Conservation (phyloP, 2,329 filamentous ascomycete genomes). For the Chaetomium olivaceum region DNA sequence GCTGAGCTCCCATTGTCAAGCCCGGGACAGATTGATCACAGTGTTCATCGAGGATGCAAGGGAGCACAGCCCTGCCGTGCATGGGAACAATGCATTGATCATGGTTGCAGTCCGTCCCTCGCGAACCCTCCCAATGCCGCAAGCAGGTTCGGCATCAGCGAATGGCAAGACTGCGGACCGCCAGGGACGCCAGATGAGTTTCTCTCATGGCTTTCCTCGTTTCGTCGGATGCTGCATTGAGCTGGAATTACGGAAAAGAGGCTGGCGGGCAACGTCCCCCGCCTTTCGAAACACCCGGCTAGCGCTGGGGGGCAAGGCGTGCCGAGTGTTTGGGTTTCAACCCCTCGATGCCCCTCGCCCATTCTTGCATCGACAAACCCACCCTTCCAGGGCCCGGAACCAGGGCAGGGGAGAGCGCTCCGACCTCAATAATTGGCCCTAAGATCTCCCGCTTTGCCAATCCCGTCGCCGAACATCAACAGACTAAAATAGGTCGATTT, state of each 20-base stretch:
- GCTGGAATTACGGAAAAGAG: slow-evolving; percentile 2
- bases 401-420: background rate
- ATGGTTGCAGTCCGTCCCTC: slow-evolving; percentile 11
- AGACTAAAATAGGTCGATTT: slow-evolving; percentile 25
- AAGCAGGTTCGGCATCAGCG: background rate
- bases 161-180: slow-evolving; percentile 1
- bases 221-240: slow-evolving; percentile 24
- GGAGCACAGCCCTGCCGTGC: slow-evolving; percentile 14
- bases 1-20: background rate
- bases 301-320: slow-evolving; percentile 4
- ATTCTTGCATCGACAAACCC: background rate
- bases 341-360: slow-evolving; percentile 17
- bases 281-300: slow-evolving; percentile 19
- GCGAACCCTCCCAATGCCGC: slow-evolving; percentile 1
- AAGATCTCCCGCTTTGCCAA: slow-evolving; percentile 5
- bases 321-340: slow-evolving; percentile 23
- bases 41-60: background rate
- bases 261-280: background rate
- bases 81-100: slow-evolving; percentile 20
- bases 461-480: background rate
- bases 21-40: background rate
- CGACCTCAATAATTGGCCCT: slow-evolving; percentile 11
- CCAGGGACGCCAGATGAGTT: background rate
- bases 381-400: background rate
- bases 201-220: slow-evolving; percentile 9